Conservation (phyloP, 2,329 filamentous ascomycete genomes). For the Penicillium sp. region DNA sequence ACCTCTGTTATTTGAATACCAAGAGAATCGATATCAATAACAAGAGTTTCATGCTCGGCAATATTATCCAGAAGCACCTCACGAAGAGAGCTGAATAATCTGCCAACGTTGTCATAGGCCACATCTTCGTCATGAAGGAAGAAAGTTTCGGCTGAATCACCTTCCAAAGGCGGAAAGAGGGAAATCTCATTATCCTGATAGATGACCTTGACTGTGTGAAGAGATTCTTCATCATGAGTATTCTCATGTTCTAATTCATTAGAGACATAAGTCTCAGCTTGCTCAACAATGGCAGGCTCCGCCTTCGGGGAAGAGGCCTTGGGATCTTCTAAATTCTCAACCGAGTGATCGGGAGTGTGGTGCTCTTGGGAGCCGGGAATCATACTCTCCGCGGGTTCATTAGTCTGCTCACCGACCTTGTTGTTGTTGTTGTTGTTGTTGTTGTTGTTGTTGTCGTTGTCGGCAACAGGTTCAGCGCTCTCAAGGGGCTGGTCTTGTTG, state of each 20-base stretch:
- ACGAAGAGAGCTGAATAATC: conserved; percentile 59
- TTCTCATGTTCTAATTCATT: conserved; percentile 8
- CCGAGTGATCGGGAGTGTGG: neutral
- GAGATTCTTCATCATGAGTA: conserved; percentile 6
- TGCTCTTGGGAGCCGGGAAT: neutral
- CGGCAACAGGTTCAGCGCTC: neutral
- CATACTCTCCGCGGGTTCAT: conserved; percentile 15
- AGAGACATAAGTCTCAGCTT: conserved; percentile 6
- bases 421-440: neutral
- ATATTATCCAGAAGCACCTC: conserved; percentile 57
- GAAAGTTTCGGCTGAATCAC: conserved; percentile 55
- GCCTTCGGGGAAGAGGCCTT: conserved; percentile 12
- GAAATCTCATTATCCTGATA: conserved; percentile 59
- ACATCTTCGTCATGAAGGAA: conserved; percentile 59
- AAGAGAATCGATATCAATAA: conserved; percentile 56
- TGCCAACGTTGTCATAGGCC: conserved; percentile 52
- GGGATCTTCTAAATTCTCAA: conserved; percentile 17
- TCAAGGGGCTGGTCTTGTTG: neutral
- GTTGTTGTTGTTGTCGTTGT: neutral
- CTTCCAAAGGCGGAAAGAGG: conserved; percentile 57
- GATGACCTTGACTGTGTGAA: conserved; percentile 54
- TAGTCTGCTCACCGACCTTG: conserved; percentile 17
- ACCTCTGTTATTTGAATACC: conserved; percentile 61
- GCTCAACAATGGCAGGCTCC: conserved; percentile 2
- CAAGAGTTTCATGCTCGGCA: conserved; percentile 57